Percentiles rank a stretch among this genome's conserved stretches.
Evolutionary conservation across 2,329 filamentous ascomycete genomes (phyloP).

Genomic region (Monosporascus sp.): DNA sequence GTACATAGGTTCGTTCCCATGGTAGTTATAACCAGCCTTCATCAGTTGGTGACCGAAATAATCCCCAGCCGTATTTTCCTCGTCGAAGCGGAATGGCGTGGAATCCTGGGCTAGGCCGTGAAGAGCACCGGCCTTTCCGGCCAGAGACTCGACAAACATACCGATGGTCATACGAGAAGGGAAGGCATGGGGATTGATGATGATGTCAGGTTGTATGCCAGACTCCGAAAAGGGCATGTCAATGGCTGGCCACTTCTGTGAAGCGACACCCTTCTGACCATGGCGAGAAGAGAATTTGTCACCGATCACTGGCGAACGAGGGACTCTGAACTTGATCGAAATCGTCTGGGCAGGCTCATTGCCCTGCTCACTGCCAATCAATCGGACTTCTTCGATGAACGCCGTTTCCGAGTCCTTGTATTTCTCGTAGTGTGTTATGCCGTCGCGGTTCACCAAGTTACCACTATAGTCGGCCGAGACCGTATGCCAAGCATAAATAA

Average conservation of each 20-base stretch:
- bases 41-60: constrained; percentile 95
- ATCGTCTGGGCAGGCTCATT: constrained; percentile 80
- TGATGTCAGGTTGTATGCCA: constrained; percentile 93
- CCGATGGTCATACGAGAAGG: constrained; percentile 99
- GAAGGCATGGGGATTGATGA: constrained; percentile 99
- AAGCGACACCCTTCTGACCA: constrained; percentile 95
- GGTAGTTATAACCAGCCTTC: constrained; percentile 95
- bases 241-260: constrained; percentile 87
- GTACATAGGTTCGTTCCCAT: constrained; percentile 98
- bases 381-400: constrained; percentile 86
- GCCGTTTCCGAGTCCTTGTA: constrained; percentile 90
- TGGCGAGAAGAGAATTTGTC: constrained; percentile 99
- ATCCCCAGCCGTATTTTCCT: constrained; percentile 85
- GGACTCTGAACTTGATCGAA: constrained; percentile 88
- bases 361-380: constrained; percentile 81
- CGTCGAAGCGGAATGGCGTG: constrained; percentile 91
- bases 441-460: constrained; percentile 78
- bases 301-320: constrained; percentile 85
- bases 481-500: constrained; percentile 84
- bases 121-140: constrained; percentile 88
- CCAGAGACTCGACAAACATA: constrained; percentile 97
- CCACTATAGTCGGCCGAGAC: constrained; percentile 76
- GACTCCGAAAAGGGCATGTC: constrained; percentile 98
- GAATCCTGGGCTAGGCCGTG: constrained; percentile 95
- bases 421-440: constrained; percentile 79